phyloP scores from a whole-genome alignment of 2,329 filamentous ascomycete genomes.

The Cercospora brassicicola region DNA sequence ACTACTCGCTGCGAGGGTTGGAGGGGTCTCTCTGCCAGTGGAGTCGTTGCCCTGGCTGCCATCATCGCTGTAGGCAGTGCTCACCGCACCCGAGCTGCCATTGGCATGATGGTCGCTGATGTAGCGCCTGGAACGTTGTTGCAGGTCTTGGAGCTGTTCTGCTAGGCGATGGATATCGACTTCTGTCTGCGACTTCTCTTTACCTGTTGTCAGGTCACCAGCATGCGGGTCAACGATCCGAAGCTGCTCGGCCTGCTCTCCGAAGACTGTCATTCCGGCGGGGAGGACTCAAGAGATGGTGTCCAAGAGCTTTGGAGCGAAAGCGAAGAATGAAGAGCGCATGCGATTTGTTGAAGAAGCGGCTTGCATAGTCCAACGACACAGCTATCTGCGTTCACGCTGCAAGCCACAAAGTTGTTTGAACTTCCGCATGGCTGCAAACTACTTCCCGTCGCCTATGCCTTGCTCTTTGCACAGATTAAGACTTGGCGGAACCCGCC shows the following conservation, averaged over 20 bases:
- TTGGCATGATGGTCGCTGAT: conserved; percentile 12
- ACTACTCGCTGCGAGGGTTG: conserved; percentile 14
- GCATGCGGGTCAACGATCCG: conserved; percentile 4
- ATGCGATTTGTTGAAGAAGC: background rate
- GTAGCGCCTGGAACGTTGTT: conserved; percentile 16
- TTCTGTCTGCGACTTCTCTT: conserved; percentile 12
- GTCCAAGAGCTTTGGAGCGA: conserved; percentile 4
- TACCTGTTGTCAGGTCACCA: background rate
- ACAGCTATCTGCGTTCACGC: conserved; percentile 9
- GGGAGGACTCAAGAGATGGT: background rate
- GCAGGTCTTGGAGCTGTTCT: conserved; percentile 20
- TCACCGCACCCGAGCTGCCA: conserved; percentile 17
- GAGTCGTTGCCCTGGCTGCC: conserved; percentile 14
- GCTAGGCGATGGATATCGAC: conserved; percentile 15
- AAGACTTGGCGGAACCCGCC: conserved; percentile 1
- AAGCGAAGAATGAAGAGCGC: background rate
- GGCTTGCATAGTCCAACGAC: background rate
- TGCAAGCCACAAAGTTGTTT: conserved; percentile 3
- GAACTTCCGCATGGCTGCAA: conserved; percentile 2
- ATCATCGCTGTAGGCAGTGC: conserved; percentile 20
- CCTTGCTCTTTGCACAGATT: conserved; percentile 7
- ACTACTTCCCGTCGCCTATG: conserved; percentile 1
- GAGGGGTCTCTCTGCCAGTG: conserved; percentile 14
- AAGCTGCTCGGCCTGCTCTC: conserved; percentile 10
- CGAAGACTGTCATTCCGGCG: conserved; percentile 12